Percentiles rank a stretch among this genome's conserved stretches.
phyloP scores from a whole-genome alignment of 495 filamentous ascomycete genomes.

The Cetradonia linearis region DNA sequence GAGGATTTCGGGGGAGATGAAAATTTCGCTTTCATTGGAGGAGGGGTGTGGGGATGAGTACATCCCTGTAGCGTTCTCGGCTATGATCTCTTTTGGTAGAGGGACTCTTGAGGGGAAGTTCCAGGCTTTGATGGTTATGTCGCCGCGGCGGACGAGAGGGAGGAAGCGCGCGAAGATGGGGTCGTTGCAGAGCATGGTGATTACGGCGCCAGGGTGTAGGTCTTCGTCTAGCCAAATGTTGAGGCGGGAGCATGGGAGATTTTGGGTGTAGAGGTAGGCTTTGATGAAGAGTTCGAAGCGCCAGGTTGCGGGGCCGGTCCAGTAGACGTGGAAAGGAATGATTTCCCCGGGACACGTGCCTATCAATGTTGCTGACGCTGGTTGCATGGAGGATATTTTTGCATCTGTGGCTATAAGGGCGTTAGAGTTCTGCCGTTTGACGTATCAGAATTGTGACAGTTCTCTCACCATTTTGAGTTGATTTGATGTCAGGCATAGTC shows the following conservation, averaged over 20 bases:
- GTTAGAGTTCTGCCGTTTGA: too few species aligned
- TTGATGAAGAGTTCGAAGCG: slow-evolving; percentile 49
- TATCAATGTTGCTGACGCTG: slow-evolving; percentile 27
- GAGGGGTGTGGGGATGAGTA: slow-evolving; percentile 27
- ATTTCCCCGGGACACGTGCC: slow-evolving; percentile 45
- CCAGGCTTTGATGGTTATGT: slow-evolving; percentile 43
- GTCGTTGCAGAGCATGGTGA: slow-evolving; percentile 41
- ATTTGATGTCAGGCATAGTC: slow-evolving; percentile 28
- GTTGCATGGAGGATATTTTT: not conserved
- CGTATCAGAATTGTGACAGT: not conserved
- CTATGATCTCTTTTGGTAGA: slow-evolving; percentile 28
- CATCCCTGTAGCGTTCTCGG: not conserved
- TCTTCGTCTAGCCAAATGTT: slow-evolving; percentile 47
- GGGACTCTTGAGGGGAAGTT: slow-evolving; percentile 44
- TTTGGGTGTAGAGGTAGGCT: slow-evolving; percentile 47
- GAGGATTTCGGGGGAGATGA: slow-evolving; percentile 47
- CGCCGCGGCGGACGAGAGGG: slow-evolving; percentile 43
- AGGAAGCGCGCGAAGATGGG: slow-evolving; percentile 42
- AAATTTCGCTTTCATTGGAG: slow-evolving; percentile 43
- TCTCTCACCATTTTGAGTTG: not conserved
- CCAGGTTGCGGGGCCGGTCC: slow-evolving; percentile 49
- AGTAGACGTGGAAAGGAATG: slow-evolving; percentile 47
- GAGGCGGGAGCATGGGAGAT: slow-evolving; percentile 43
- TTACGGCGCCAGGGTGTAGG: slow-evolving; percentile 36
- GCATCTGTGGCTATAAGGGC: not conserved